A percentile compares a stretch with the other conserved stretches of the same genome.
These are phyloP conservation scores for Beauveria caledonica DNA, from an alignment of 2,329 filamentous ascomycete genomes.

Conservation along the genomic window DNA sequence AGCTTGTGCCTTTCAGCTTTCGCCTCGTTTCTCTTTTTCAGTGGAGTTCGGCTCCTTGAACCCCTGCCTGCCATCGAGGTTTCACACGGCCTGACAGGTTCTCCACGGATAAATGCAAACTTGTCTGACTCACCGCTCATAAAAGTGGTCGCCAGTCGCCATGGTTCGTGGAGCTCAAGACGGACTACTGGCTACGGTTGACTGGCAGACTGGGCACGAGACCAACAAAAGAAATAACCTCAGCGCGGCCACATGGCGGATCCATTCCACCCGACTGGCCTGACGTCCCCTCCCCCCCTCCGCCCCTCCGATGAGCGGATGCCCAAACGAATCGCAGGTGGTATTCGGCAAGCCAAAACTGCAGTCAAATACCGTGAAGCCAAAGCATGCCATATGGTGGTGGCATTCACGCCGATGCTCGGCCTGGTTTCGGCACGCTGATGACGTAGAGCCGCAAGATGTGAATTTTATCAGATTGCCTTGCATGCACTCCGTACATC, in stretches of 20 bases:
- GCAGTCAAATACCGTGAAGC: background rate
- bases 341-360: background rate
- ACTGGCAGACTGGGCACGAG: background rate
- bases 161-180: background rate
- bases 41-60: constrained; percentile 1
- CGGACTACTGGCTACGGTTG: background rate
- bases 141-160: background rate
- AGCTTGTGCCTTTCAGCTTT: background rate
- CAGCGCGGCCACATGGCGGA: background rate
- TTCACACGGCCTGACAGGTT: background rate
- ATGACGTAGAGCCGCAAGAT: background rate
- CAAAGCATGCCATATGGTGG: background rate
- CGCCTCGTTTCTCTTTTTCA: background rate
- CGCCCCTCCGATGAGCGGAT: constrained; percentile 1
- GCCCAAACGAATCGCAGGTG: background rate
- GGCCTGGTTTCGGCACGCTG: background rate
- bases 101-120: background rate
- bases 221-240: background rate
- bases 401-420: background rate
- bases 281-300: background rate
- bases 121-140: constrained; percentile 2
- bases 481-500: background rate
- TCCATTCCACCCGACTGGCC: background rate
- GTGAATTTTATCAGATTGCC: background rate
- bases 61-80: background rate